Evolutionary conservation across 2,329 filamentous ascomycete genomes (phyloP), one percentile per base, ranked within the genome.

Genomic region (Neonectria faginata): DNA sequence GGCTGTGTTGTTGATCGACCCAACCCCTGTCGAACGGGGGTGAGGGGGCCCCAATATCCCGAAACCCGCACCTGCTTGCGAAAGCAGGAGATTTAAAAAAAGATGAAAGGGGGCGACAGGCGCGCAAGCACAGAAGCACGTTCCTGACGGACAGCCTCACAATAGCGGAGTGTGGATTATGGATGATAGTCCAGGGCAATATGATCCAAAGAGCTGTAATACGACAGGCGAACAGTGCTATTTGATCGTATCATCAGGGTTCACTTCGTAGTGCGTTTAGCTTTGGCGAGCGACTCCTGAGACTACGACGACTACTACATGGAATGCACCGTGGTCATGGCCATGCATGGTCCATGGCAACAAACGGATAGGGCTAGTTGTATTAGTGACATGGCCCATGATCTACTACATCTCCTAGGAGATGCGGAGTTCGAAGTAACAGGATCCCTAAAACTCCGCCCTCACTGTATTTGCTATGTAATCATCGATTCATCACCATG

Each of bases 401-500:
- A 18, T 48, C 14, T 22, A 22, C 22, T 22, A 22, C 16, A 50
- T 29, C 25, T 50, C n/a, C 27, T 11, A 14, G 45, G 47, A 50
- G 31, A 29, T n/a, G n/a, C 39, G 39, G 39, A 41, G 39, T 10
- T 10, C 16, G 7, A 36, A 39, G 36, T 20, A 18, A 42, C 18
- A 42, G 36, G 36, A 8, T 39, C 6, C 36, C 36, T 16, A n/a
- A 39, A 16, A 14, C 22, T 39, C 36, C 39, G 18, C 29, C 8
- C 6, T 5, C 39, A 3, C 39, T 18, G 39, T 53, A 45, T 48
- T 39, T 20, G 41, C 41, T 25, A 0, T 61, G 42, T 2, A 51
- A 39, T 39, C 27, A 54, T 29, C 29, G n/a, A 33, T 56, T 33
- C 53, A 56, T 62, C 52, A 25, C 60, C 47, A 57, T 57, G 20